Evolutionary conservation across 2,329 filamentous ascomycete genomes (phyloP).

Genomic region (Penicillium decumbens): DNA sequence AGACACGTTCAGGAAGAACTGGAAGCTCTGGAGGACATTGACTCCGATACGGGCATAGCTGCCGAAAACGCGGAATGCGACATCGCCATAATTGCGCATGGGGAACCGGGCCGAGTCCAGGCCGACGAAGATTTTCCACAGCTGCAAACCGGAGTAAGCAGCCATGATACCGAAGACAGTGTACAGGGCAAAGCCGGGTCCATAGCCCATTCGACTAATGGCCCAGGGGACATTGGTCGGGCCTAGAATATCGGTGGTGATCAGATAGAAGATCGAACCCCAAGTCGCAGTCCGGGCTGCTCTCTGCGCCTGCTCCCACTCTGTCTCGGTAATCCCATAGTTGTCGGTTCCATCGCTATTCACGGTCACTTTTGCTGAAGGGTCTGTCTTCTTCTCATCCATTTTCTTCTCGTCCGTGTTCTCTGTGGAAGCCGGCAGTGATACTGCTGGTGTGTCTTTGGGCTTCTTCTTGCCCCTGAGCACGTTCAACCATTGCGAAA

Average conservation of each 20-base stretch:
- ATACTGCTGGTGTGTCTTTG: not conserved
- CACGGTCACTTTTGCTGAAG: not conserved
- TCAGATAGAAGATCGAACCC: conserved; percentile 48
- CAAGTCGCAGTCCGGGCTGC: conserved; percentile 46
- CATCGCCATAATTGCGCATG: conserved; percentile 46
- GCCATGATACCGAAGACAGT: conserved; percentile 44
- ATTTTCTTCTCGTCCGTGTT: not conserved
- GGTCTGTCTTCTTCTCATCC: not conserved
- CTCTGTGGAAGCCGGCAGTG: not conserved
- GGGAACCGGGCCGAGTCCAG: conserved; percentile 49
- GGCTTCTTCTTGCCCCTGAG: conserved; percentile 4
- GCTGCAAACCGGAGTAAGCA: conserved; percentile 44
- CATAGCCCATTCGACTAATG: conserved; percentile 39
- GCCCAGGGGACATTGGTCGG: conserved; percentile 37
- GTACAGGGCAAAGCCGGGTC: conserved; percentile 46
- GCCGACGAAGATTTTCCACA: conserved; percentile 47
- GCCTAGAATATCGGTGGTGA: conserved; percentile 49
- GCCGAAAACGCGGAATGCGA: conserved; percentile 49
- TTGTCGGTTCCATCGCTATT: conserved; percentile 2
- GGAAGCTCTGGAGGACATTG: conserved; percentile 45
- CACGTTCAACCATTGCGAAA: not conserved
- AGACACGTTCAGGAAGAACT: conserved; percentile 24
- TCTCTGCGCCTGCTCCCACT: conserved; percentile 48
- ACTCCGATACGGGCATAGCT: conserved; percentile 43
- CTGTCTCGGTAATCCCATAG: conserved; percentile 34